These are phyloP conservation scores for Aspergillus amoenus DNA, from an alignment of 2,329 filamentous ascomycete genomes.

Conservation along the genomic window DNA sequence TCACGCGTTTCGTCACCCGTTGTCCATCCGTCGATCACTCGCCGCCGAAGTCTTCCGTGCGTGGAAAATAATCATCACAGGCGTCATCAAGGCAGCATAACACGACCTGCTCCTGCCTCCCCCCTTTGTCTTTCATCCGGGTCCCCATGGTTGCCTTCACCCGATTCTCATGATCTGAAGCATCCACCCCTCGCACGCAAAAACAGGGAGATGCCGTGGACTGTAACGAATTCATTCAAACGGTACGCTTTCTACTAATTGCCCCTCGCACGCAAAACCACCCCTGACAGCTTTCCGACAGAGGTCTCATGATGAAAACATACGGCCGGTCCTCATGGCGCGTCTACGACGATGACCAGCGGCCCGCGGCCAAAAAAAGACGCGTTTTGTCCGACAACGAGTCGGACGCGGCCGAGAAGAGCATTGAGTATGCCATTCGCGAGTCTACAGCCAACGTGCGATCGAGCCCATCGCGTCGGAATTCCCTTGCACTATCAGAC, in stretches of 20 bases:
- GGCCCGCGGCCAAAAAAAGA: slow-evolving; percentile 45
- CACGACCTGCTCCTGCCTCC: not conserved
- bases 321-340: slow-evolving; percentile 50
- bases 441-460: slow-evolving; percentile 47
- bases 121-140: not conserved
- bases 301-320: slow-evolving; percentile 52
- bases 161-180: slow-evolving; percentile 17
- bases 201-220: slow-evolving; percentile 48
- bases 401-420: slow-evolving; percentile 44
- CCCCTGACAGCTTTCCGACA: slow-evolving; percentile 20
- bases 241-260: slow-evolving; percentile 34
- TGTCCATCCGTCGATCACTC: slow-evolving; percentile 22
- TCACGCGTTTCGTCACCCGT: slow-evolving; percentile 28
- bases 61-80: slow-evolving; percentile 22
- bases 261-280: not conserved
- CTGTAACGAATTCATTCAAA: slow-evolving; percentile 53
- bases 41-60: slow-evolving; percentile 20
- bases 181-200: slow-evolving; percentile 2
- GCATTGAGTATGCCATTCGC: slow-evolving; percentile 48
- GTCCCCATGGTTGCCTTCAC: slow-evolving; percentile 17
- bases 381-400: slow-evolving; percentile 41
- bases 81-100: slow-evolving; percentile 10
- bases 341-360: slow-evolving; percentile 47
- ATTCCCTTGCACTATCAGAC: slow-evolving; percentile 46
- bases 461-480: slow-evolving; percentile 49